Base-by-base conservation (phyloP, 2,329 filamentous ascomycete species). In the Coniella lustricola region DNA sequence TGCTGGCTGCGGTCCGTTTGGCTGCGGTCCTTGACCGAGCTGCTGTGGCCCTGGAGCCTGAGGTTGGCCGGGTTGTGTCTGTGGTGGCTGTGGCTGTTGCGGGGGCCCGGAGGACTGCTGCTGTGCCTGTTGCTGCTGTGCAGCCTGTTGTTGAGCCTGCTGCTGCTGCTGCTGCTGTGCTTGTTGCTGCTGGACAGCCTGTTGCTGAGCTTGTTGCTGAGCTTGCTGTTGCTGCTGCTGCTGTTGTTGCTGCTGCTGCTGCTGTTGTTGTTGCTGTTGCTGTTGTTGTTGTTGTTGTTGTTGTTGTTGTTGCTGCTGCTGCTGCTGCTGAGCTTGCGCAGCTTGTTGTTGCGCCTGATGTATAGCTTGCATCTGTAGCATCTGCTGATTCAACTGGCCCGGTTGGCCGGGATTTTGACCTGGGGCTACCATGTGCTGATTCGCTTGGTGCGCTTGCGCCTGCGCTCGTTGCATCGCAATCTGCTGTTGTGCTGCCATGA, bases 401-500 rank as follows among this genome's bases (percentile, higher is more conserved):
- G 64, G 68, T 53, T 79, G 76, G 17, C 70, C 71, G 20, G 66
- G 70, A 50, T 69, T 68, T 20, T 67, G 68, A 4, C 60, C 68
- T 50, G 63, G 67, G 52, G 67, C 67, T 61, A 64, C 67, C 61
- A 69, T 67, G 55, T 63, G 70, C 50, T 64, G 67, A 25, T 66
- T 67, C 3, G 58, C 66, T 46, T 60, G 64, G 53, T 65, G 67
- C 65, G 64, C 66, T 57, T 67, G 65, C 65, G 64, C 66, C 57
- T 67, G 65, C 56, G 40, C 40, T 33, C 60, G 67, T 50, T 65
- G 65, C 52, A 61, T 63, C 47, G 63, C 60, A 49, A 71, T 67
- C 34, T 74, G 71, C 50, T 74, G 71, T 34, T 75, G 59, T 10
- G 70, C 71, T 3, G 67, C 72, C 53, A 77, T 62, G 50, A 76